Conservation (phyloP, 169 alveolate species). For the Plasmodium yoelii region DNA sequence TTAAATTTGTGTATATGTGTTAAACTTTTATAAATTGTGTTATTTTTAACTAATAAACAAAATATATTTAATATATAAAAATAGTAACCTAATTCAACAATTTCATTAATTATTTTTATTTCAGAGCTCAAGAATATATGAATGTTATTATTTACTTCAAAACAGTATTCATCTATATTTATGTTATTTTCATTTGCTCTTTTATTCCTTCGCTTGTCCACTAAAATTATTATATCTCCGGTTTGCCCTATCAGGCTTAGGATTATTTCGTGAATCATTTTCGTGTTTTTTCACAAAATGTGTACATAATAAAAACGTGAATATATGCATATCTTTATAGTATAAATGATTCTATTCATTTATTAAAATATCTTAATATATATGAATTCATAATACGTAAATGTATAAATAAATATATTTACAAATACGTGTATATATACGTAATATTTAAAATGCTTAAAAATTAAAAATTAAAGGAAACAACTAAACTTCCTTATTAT, state of each 20-base stretch:
- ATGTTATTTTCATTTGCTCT: conserved; percentile 67
- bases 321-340: not conserved
- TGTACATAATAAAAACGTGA: conserved; percentile 3
- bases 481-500: too few species aligned
- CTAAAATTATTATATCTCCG: conserved; percentile 80
- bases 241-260: conserved; percentile 83
- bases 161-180: conserved; percentile 72
- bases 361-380: conserved; percentile 3
- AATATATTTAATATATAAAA: conserved; percentile 70
- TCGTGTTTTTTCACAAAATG: conserved; percentile 1
- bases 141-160: conserved; percentile 79
- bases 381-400: conserved; percentile 9
- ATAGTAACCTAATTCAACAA: conserved; percentile 74
- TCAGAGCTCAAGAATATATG: conserved; percentile 76
- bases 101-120: conserved; percentile 76
- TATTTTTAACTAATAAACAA: conserved; percentile 64
- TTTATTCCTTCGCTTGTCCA: conserved; percentile 28
- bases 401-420: not conserved
- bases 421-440: not conserved
- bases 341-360: not conserved
- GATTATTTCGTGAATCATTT: conserved; percentile 82
- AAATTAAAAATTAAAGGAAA: too few species aligned
- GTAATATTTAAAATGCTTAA: not conserved
- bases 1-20: conserved; percentile 76
- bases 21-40: conserved; percentile 61